These are phyloP conservation scores for Alternaria sp. DNA, from an alignment of 2,329 filamentous ascomycete genomes.

Conservation along the genomic window DNA sequence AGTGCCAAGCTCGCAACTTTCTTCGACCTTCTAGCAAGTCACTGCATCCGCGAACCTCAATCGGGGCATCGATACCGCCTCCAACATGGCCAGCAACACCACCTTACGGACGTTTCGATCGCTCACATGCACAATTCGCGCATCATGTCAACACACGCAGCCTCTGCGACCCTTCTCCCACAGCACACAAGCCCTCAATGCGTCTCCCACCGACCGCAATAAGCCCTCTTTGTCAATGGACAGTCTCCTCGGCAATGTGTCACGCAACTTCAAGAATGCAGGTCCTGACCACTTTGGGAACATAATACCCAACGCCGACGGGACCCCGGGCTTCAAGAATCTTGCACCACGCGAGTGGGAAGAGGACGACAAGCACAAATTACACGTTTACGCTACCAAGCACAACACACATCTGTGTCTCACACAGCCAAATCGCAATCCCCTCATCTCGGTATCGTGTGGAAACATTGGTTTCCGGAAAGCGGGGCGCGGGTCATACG, in stretches of 20 bases:
- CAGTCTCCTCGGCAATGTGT: constrained; percentile 27
- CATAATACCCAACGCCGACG: constrained; percentile 29
- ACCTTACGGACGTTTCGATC: constrained; percentile 41
- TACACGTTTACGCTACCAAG: constrained; percentile 86
- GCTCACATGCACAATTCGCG: constrained; percentile 47
- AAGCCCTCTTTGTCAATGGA: constrained; percentile 22
- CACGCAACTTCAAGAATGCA: constrained; percentile 26
- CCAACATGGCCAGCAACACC: constrained; percentile 38
- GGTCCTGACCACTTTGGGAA: constrained; percentile 23
- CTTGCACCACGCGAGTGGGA: constrained; percentile 39
- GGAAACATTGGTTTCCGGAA: constrained; percentile 95
- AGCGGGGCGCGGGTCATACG: constrained; percentile 80
- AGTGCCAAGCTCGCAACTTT: constrained; percentile 31
- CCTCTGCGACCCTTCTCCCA: constrained; percentile 48
- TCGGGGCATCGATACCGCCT: constrained; percentile 20
- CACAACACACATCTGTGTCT: constrained; percentile 97
- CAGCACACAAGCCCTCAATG: constrained; percentile 30
- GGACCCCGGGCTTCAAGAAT: constrained; percentile 20
- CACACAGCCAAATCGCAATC: constrained; percentile 79
- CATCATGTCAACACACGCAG: constrained; percentile 49
- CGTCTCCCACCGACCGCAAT: constrained; percentile 16
- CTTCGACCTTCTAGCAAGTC: constrained; percentile 26
- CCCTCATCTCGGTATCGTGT: constrained; percentile 80
- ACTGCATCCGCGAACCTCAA: constrained; percentile 19
- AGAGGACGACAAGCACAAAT: constrained; percentile 74